Conservation (phyloP, 768 basidiomycete genomes). For the Hemileccinum rubropunctum region DNA sequence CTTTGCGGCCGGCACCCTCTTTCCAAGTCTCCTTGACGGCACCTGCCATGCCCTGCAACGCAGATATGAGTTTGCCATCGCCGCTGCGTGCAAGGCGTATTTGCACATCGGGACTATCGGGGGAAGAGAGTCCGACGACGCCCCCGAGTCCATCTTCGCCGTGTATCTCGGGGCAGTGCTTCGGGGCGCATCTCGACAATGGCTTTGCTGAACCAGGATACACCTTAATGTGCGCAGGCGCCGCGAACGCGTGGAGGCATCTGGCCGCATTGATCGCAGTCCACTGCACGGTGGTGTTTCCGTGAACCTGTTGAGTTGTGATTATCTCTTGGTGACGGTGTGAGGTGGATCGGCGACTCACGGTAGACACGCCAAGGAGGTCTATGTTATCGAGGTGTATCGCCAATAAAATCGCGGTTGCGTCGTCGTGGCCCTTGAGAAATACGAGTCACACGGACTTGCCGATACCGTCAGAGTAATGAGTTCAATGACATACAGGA, state of each 20-base stretch:
- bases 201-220: conserved; percentile 72
- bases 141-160: conserved; percentile 82
- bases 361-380: conserved; percentile 83
- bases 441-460: not conserved
- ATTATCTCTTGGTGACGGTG: not conserved
- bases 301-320: conserved; percentile 58
- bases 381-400: conserved; percentile 60
- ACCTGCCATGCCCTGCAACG: conserved; percentile 67
- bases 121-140: conserved; percentile 68
- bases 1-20: conserved; percentile 54
- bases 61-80: conserved; percentile 45
- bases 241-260: conserved; percentile 74
- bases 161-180: conserved; percentile 76
- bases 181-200: conserved; percentile 51
- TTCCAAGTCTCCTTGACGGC: conserved; percentile 57
- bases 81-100: conserved; percentile 45
- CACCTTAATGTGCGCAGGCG: conserved; percentile 53
- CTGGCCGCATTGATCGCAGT: conserved; percentile 74
- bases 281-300: conserved; percentile 63
- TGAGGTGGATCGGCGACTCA: conserved; percentile 31
- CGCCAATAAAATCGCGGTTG: conserved; percentile 77
- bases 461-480: too few relatives aligned
- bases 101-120: conserved; percentile 46
- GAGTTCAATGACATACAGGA: conserved; percentile 42
- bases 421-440: conserved; percentile 84